Evolutionary conservation across 108 stramenopile genomes (phyloP).

Genomic region (Bacterosira constricta): DNA sequence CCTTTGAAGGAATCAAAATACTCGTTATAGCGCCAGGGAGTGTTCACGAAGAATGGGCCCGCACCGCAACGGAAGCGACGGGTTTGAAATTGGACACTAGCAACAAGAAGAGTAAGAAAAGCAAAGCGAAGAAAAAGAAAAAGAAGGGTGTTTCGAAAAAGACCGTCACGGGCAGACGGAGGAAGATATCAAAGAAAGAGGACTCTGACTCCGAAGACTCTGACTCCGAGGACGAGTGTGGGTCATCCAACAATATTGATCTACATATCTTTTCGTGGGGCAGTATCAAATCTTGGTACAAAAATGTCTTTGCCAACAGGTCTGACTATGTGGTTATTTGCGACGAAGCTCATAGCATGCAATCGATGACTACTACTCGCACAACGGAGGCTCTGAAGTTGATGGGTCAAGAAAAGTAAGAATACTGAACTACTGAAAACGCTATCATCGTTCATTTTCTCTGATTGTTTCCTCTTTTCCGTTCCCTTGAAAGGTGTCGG

Average conservation of each 20-base stretch:
- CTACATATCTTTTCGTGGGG: conserved; percentile 64
- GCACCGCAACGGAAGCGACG: conserved; percentile 66
- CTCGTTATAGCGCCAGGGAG: conserved; percentile 71
- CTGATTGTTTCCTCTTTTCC: background rate
- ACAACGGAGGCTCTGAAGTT: conserved; percentile 71
- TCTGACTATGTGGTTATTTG: conserved; percentile 65
- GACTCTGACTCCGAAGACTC: too few species aligned
- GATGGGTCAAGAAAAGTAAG: conserved; percentile 39
- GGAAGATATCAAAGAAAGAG: conserved; percentile 27
- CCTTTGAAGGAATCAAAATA: conserved; percentile 58
- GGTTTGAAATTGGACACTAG: conserved; percentile 48
- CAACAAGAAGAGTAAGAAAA: conserved; percentile 31
- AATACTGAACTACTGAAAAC: background rate
- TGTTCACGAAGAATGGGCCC: conserved; percentile 74
- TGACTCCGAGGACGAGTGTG: background rate
- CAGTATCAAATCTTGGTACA: conserved; percentile 55
- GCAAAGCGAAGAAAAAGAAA: conserved; percentile 18
- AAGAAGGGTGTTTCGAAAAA: conserved; percentile 13
- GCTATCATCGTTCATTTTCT: background rate
- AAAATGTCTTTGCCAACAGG: conserved; percentile 13
- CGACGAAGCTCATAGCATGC: conserved; percentile 86
- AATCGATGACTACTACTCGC: conserved; percentile 62
- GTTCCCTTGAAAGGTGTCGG: conserved; percentile 48
- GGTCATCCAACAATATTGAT: conserved; percentile 7
- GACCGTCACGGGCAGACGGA: conserved; percentile 6